Evolutionary conservation across 129 eudicot species (phyloP).

Genomic region (Silybum marianum): DNA sequence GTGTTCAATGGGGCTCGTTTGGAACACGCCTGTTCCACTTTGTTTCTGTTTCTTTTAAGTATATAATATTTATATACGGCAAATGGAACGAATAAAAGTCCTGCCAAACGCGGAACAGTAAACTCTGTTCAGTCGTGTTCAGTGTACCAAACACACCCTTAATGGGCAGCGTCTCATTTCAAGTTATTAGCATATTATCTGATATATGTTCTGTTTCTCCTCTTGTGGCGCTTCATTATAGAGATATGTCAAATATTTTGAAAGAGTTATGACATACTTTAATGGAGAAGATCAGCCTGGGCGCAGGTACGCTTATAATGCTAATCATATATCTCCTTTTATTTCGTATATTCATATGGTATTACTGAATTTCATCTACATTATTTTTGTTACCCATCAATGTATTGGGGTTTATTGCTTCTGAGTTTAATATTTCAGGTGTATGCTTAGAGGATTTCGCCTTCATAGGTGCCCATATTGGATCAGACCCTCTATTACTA

Average conservation of each 20-base stretch:
- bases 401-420: conserved; percentile 9
- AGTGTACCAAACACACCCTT: too few relatives aligned
- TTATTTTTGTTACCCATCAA: conserved; percentile 12
- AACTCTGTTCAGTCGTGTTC: too few relatives aligned
- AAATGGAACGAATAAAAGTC: too few relatives aligned
- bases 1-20: too few relatives aligned
- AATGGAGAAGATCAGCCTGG: conserved; percentile 98
- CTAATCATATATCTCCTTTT: conserved; percentile 3
- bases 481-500: conserved; percentile 88
- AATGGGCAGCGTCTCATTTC: too few relatives aligned
- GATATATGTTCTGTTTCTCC: conserved; percentile 9
- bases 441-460: conserved; percentile 96
- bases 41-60: too few relatives aligned
- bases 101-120: too few relatives aligned
- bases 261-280: conserved; percentile 76
- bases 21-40: too few relatives aligned
- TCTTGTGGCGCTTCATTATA: conserved; percentile 23
- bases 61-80: too few relatives aligned
- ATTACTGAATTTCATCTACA: conserved; percentile 1
- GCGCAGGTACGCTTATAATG: conserved; percentile 66
- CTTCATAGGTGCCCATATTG: conserved; percentile 93
- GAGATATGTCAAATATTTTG: conserved; percentile 97
- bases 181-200: conserved; percentile 24
- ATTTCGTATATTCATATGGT: not conserved
- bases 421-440: conserved; percentile 47